Evolutionary conservation across 257 asterid species (phyloP).

Genomic region (Solanum pinnatisectum): DNA sequence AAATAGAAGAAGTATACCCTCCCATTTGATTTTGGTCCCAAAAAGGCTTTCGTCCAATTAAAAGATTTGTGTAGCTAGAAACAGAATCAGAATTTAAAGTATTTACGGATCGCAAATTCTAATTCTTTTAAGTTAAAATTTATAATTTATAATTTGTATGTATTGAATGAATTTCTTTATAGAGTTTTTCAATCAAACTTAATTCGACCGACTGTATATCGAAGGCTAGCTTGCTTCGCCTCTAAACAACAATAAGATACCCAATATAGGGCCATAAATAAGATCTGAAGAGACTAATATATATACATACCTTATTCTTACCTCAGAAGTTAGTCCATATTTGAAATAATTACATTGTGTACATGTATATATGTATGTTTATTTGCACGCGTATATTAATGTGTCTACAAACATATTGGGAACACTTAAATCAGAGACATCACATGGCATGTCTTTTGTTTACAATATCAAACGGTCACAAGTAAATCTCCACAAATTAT

Average conservation of each 20-base stretch:
- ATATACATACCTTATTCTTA: no score
- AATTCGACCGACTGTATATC: no score
- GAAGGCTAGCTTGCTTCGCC: background rate
- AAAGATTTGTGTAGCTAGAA: no score
- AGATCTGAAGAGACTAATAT: no score
- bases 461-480: background rate
- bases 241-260: background rate
- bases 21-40: background rate
- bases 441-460: slow-evolving; percentile 54
- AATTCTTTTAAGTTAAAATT: no score
- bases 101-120: no score
- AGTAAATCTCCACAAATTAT: background rate
- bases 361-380: background rate
- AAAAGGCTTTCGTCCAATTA: background rate
- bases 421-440: slow-evolving; percentile 19
- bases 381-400: background rate
- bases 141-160: no score
- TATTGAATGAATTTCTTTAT: no score
- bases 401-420: background rate
- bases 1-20: background rate
- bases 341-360: background rate
- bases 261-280: background rate
- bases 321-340: background rate
- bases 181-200: no score
- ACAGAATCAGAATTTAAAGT: no score